Base-by-base conservation (phyloP, 2,329 filamentous ascomycete genomes). In the Colletotrichum lentis region DNA sequence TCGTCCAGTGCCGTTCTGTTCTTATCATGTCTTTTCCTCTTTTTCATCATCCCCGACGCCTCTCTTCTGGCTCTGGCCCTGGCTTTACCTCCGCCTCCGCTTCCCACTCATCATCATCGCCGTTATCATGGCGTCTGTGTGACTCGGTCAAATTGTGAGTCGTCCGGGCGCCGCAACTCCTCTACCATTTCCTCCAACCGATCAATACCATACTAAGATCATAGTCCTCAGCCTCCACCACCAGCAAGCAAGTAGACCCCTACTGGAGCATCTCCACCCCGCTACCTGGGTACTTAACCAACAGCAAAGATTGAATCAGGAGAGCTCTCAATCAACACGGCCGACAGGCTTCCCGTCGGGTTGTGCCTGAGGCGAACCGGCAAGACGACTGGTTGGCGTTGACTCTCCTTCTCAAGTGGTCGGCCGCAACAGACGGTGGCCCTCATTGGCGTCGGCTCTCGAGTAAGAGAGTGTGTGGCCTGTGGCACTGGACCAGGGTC, bases 401-500 rank as follows among this genome's bases (percentile, higher is more conserved):
- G 41, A 46, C 41, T 8, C 22, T 57, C 24, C 37, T 24, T 8
- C 18, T 57, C 11, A 27, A 58, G 41, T 58, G 55, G 24, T 43
- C 27, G n/a, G 41, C 18, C 27, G 27, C 49, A 7, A 10, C 44
- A 6, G 39, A 41, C n/a, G n/a, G n/a, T 20, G n/a, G n/a, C 49
- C 31, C 39, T 20, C 24, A 35, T 57, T 57, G 54, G 54, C 54
- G 54, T 44, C 54, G 12, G 11, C 53, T 27, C 50, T 53, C n/a
- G 35, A 39, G 52, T 18, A 39, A 24, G 35, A 54, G 35, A 39
- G 65, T 31, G 35, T 22, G 65, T 31, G 61, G 44, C 24, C 55
- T 47, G 62, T 60, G 62, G 55, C 50, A 65, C 65, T 52, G 27
- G 46, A 52, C 65, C 56, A 56, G 65, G 65, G 43, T 68, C 62